Conservation (phyloP, 2,329 filamentous ascomycete species). For the Alternaria arbusti region DNA sequence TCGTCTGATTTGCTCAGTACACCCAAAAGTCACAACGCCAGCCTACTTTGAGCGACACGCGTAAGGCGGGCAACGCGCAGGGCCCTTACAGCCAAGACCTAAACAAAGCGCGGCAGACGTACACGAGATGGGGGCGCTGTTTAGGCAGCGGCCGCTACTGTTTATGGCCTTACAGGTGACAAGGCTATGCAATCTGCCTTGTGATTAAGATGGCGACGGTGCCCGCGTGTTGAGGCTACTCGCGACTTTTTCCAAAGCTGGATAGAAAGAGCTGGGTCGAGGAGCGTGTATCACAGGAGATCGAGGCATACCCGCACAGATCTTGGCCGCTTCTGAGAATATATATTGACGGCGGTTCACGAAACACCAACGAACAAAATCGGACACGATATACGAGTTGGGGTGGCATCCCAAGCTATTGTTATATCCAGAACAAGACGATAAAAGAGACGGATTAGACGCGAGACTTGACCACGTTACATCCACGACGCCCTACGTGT, state of each 20-base stretch:
- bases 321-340: background rate
- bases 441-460: background rate
- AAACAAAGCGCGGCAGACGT: constrained; percentile 5
- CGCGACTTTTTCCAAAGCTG: background rate
- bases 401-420: background rate
- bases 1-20: background rate
- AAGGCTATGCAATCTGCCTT: background rate
- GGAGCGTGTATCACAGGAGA: background rate
- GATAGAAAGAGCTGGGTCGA: background rate
- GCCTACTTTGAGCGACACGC: background rate
- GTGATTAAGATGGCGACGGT: background rate
- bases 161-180: background rate
- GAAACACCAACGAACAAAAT: background rate
- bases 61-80: background rate
- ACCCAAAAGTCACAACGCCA: background rate
- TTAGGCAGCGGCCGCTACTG: background rate
- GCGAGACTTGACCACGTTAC: background rate
- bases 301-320: background rate
- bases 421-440: background rate
- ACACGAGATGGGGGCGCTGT: background rate
- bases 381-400: background rate
- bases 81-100: constrained; percentile 3
- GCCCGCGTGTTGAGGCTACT: background rate
- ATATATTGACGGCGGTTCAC: background rate
- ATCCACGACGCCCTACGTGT: background rate